Base-by-base conservation (phyloP, 768 basidiomycete genomes). In the Cyclocybe cylindracea region DNA sequence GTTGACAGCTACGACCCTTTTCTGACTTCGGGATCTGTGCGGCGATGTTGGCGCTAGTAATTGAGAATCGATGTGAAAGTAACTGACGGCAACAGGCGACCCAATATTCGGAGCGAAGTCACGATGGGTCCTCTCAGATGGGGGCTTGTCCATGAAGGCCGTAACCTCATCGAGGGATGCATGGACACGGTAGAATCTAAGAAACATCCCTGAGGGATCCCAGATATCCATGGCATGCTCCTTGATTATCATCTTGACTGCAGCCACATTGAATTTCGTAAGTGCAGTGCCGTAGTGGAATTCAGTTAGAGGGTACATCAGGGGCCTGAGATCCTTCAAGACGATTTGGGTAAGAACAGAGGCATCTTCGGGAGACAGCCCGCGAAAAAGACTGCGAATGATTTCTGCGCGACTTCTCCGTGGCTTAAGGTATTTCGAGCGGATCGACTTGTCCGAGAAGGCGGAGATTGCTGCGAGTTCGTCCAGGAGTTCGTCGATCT, bases 291-390 rank as follows among this genome's bases (percentile, higher is more conserved):
- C 78, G 59, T 79, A 77, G 63, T 79, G 77, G 16, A 67, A 71
- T 32, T 70, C 74, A 10, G 78, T 77, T 0, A 87, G 70, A 2
- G 91, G 87, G 57, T 90, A 90, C 1, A 94, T 65, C 1, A 95
- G 65, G 7, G 93, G 92, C 29, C 86, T 80, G 0, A 98, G 70
- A 65, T 98, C 94, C 56, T 89, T 89, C 34, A 96, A 78, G 52
- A 98, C 89, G 56, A 96, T 86, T 61, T 98, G 94, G 0, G 89
- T 87, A 43, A 95, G 72, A 54, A 86, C 79, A 1, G 82, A 75
- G 2, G 87, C 79, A 37, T 90, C 87, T 9, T 69, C 67, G 0
- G 91, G 84, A 1, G 83, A 73, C 8, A 93, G 70, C 2, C 73
- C 66, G 37, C 75, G 72, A 56, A 83, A 94, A 3, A 95, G 74